Percentiles rank a stretch among this genome's conserved stretches.
Conservation (phyloP, 257 asterid species). For the Solanum pinnatisectum region DNA sequence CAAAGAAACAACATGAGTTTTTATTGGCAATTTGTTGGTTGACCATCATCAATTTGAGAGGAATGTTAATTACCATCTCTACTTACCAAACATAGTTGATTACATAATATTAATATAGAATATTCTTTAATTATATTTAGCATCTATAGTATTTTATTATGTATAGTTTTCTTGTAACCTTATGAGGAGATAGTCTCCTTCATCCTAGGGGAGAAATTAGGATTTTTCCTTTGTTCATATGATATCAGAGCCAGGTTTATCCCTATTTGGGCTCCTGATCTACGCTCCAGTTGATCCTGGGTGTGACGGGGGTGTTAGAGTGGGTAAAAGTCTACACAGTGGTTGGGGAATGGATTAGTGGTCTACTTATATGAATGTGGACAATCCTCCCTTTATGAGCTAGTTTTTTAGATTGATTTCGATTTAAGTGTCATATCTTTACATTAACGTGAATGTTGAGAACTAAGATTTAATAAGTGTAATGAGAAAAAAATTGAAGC, state of each 20-base stretch:
- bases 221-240: neutral
- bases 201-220: neutral
- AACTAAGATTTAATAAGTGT: neutral
- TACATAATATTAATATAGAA: too few relatives aligned
- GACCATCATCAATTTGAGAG: neutral
- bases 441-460: neutral
- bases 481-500: neutral
- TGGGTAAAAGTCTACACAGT: neutral
- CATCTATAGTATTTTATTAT: too few relatives aligned
- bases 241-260: neutral
- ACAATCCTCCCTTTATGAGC: neutral
- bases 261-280: neutral
- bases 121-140: too few relatives aligned
- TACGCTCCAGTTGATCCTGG: too few relatives aligned
- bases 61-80: too few relatives aligned
- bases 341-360: too few relatives aligned
- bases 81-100: too few relatives aligned
- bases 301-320: neutral
- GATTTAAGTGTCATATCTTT: neutral
- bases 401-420: too few relatives aligned
- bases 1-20: neutral
- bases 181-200: neutral
- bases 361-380: neutral
- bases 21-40: neutral
- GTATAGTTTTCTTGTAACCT: neutral